A percentile compares a stretch with the other conserved stretches of the same genome.
These are phyloP conservation scores for Candida ascalaphidarum DNA, from an alignment of 805 yeast species.

Conservation along the genomic window DNA sequence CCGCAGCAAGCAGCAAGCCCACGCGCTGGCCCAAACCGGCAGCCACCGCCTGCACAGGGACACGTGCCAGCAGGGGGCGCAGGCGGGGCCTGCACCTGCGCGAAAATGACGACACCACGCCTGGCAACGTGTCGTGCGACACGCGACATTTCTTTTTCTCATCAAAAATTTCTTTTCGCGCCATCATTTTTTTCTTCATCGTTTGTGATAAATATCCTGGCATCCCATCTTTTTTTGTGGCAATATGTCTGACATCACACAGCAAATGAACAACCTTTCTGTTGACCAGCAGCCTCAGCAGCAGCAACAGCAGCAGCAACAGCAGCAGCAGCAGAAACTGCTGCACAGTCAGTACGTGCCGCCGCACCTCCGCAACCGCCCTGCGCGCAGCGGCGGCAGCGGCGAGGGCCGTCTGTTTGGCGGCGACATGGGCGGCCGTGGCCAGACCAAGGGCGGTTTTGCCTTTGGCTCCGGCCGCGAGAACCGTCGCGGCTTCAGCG, in stretches of 20 bases:
- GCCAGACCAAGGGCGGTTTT: constrained; percentile 18
- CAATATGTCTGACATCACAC: constrained; percentile 52
- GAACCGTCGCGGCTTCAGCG: constrained; percentile 1
- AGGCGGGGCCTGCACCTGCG: no score
- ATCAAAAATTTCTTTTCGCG: no score
- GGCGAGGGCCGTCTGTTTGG: constrained; percentile 13
- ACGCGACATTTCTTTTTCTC: no score
- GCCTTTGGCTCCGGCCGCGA: constrained; percentile 4
- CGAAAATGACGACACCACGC: no score
- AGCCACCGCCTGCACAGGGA: no score
- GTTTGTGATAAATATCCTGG: no score
- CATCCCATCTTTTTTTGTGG: no score
- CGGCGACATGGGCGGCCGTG: constrained; percentile 18
- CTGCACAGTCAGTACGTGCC: constrained; percentile 16
- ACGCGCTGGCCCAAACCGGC: no score
- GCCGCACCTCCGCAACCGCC: constrained; percentile 26
- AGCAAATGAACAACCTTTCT: constrained; percentile 49
- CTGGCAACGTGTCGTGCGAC: no score
- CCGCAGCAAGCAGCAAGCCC: no score
- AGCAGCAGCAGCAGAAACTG: constrained; percentile 17
- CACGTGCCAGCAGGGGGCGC: no score
- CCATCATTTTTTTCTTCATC: no score
- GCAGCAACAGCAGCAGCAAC: constrained; percentile 18
- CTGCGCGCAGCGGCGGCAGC: constrained; percentile 13
- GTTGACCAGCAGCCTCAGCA: constrained; percentile 27